These are phyloP conservation scores for Climacium dendroides DNA, from an alignment of 225 moss, liverwort and hornwort genomes.

Conservation along the genomic window DNA sequence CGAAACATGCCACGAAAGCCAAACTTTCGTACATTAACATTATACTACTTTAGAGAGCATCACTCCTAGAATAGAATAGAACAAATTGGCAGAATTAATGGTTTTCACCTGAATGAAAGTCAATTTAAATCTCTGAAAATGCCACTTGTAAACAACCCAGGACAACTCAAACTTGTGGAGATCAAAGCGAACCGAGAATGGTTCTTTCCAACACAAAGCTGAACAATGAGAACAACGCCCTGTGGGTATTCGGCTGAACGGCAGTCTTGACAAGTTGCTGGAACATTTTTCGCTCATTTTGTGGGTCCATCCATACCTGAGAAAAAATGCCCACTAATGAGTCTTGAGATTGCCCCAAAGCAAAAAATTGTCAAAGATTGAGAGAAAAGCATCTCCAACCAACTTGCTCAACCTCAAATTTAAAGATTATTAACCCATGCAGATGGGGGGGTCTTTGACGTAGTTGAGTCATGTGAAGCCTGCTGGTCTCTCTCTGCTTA, in stretches of 20 bases:
- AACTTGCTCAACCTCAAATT: background rate
- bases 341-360: background rate
- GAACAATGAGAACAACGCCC: slow-evolving; percentile 2
- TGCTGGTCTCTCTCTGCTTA: background rate
- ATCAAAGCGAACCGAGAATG: background rate
- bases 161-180: background rate
- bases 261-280: slow-evolving; percentile 61
- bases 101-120: background rate
- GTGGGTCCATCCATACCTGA: slow-evolving; percentile 76
- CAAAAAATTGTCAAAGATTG: background rate
- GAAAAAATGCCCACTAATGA: background rate
- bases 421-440: background rate
- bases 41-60: background rate
- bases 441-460: background rate
- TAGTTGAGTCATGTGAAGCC: background rate
- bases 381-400: background rate
- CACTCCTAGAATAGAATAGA: background rate
- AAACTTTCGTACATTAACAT: too few species aligned
- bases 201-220: background rate
- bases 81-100: background rate
- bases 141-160: background rate
- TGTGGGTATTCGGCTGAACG: slow-evolving; percentile 60
- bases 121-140: background rate
- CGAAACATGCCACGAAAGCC: too few species aligned
- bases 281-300: slow-evolving; percentile 61